Evolutionary conservation across 2,329 filamentous ascomycete species (phyloP).

Genomic region (Xylariales sp.): DNA sequence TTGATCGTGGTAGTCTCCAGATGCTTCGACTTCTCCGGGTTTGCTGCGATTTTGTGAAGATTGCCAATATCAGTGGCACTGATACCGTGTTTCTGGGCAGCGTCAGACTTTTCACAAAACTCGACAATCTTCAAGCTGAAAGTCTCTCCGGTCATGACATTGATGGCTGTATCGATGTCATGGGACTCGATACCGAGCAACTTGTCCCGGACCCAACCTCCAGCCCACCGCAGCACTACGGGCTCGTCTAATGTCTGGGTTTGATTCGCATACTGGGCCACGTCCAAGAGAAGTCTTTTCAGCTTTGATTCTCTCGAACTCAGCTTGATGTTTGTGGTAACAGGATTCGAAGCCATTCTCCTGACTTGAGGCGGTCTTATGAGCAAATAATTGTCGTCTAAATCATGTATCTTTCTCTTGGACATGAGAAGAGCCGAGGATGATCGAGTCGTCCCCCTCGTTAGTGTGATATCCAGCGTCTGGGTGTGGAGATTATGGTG

Average conservation of each 20-base stretch:
- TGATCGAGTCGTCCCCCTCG: background rate
- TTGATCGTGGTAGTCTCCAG: constrained; percentile 85
- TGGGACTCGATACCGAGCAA: constrained; percentile 67
- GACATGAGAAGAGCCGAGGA: constrained; percentile 19
- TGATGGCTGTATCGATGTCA: constrained; percentile 83
- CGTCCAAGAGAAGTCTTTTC: constrained; percentile 73
- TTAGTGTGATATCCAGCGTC: background rate
- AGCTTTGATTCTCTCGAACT: constrained; percentile 68
- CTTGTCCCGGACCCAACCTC: constrained; percentile 85
- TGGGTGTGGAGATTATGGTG: background rate
- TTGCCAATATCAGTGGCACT: constrained; percentile 59
- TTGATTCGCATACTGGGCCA: constrained; percentile 64
- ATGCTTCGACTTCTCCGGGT: constrained; percentile 95
- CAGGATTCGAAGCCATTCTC: constrained; percentile 24
- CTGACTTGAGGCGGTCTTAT: constrained; percentile 18
- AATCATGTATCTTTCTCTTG: constrained; percentile 23
- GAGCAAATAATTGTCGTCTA: constrained; percentile 14
- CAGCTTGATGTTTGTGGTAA: constrained; percentile 43
- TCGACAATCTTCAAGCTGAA: constrained; percentile 67
- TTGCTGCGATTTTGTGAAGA: constrained; percentile 83
- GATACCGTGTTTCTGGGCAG: constrained; percentile 57
- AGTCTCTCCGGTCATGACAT: constrained; percentile 74
- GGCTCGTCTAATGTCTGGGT: constrained; percentile 45
- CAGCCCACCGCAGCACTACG: constrained; percentile 69
- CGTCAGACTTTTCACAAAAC: constrained; percentile 59